A percentile compares a stretch with the other conserved stretches of the same genome.
Conservation (phyloP, 108 stramenopile species). For the Schizochytrium sp. region DNA sequence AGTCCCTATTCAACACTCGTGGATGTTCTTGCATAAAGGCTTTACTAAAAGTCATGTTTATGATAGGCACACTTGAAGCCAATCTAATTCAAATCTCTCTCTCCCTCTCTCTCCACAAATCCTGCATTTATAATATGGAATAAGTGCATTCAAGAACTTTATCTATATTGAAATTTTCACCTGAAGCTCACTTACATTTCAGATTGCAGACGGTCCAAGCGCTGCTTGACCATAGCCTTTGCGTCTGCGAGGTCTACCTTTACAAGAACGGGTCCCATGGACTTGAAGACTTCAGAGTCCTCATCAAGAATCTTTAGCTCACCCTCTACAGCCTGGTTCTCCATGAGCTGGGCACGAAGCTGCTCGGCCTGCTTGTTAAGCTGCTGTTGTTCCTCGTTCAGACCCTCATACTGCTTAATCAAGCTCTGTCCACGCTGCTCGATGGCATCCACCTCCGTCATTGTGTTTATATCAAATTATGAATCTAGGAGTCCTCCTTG, state of each 20-base stretch:
- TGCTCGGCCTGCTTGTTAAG: conserved; percentile 45
- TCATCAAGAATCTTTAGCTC: conserved; percentile 42
- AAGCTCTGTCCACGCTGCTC: conserved; percentile 23
- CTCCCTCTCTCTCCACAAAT: no score
- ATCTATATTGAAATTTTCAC: no score
- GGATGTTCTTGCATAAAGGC: no score
- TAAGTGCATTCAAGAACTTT: no score
- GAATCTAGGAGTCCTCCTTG: not conserved
- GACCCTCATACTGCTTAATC: conserved; percentile 37
- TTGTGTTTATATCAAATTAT: not conserved
- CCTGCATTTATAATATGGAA: no score
- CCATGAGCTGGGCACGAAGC: conserved; percentile 35
- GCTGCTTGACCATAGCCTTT: conserved; percentile 59
- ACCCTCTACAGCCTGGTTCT: conserved; percentile 46
- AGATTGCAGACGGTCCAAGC: conserved; percentile 52
- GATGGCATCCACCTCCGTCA: not conserved
- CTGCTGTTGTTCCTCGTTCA: not conserved
- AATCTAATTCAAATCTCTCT: no score
- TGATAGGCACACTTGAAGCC: no score
- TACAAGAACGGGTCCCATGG: conserved; percentile 55
- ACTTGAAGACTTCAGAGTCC: conserved; percentile 56
- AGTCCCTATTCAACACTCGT: no score
- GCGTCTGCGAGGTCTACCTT: conserved; percentile 55
- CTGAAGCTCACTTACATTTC: conserved; percentile 22
- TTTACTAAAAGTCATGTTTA: no score